Evolutionary conservation across 2,329 filamentous ascomycete genomes (phyloP), one percentile per base, ranked within the genome.

Genomic region (Stachybotrys elegans): DNA sequence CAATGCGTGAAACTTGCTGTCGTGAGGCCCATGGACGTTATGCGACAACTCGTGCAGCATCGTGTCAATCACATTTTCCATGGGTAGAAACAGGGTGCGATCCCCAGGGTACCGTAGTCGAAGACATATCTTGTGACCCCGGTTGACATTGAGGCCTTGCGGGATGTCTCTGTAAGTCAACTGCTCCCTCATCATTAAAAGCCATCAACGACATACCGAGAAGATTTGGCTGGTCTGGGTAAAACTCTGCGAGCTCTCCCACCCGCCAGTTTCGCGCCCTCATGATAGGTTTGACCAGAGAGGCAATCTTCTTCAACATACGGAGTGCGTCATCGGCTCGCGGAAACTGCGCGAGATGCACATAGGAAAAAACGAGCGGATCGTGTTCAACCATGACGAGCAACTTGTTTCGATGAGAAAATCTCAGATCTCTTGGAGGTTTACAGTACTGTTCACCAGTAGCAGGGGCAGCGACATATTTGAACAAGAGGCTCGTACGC

Each of bases 21-120:
- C 82, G 61, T 97, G 92, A 2, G 88, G 87, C 0, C 88, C 89
- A 62, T 85, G 82, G 11, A 89, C 78, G 51, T 86, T 95, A 58
- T 97, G 92, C n/a, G 81, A 84, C 3, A 97, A 78, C 71, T 97
- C 92, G 61, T 97, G 92, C 17, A 97, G 79, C 82, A 97, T 86
- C 0, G 92, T 97, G 63, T 96, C 90, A 35, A 89, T 75, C 7
- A 95, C 76, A 51, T 86, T 73, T 58, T 96, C 89, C 45, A 91
- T 68, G 1, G 86, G 83, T 17, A 95, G 65, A 57, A 97, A 97
- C 54, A 88, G 83, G 31, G 72, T 80, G 9, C 78, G 75, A 60
- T 95, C 88, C 54, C 78, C 73, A 6, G 86, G 72, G 63, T 93
- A 84, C 44, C 92, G 83, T 46, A 97, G 70, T 35, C 92, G 82